These are phyloP conservation scores for Hymenoscyphus scutula DNA, from an alignment of 2,329 filamentous ascomycete genomes.

Conservation along the genomic window DNA sequence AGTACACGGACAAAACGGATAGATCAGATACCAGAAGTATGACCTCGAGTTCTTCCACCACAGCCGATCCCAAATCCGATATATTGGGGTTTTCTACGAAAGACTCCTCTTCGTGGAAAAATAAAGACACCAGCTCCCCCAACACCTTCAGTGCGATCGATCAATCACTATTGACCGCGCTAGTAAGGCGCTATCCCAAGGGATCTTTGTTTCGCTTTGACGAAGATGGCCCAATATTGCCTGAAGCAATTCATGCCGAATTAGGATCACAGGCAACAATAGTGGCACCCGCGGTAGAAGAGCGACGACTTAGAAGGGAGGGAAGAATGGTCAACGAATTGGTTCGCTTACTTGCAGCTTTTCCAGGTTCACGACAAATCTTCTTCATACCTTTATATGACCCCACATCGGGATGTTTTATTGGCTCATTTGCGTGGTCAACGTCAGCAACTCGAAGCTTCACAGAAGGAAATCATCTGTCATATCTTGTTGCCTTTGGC, in stretches of 20 bases:
- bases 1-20: background rate
- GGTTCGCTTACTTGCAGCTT: slow-evolving; percentile 34
- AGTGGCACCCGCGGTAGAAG: slow-evolving; percentile 2
- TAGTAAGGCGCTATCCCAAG: slow-evolving; percentile 30
- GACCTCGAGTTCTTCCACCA: background rate
- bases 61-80: slow-evolving; percentile 23
- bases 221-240: slow-evolving; percentile 22
- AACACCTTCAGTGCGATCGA: slow-evolving; percentile 22
- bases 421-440: slow-evolving; percentile 48
- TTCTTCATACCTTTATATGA: slow-evolving; percentile 49
- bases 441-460: slow-evolving; percentile 39
- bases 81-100: slow-evolving; percentile 31
- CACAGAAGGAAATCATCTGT: slow-evolving; percentile 37
- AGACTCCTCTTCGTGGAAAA: slow-evolving; percentile 22
- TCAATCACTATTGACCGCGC: slow-evolving; percentile 25
- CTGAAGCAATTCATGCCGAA: background rate
- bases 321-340: slow-evolving; percentile 26
- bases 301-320: slow-evolving; percentile 17
- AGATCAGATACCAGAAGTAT: background rate
- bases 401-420: slow-evolving; percentile 44
- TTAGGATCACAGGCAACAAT: slow-evolving; percentile 8
- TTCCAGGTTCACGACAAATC: slow-evolving; percentile 45
- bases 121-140: slow-evolving; percentile 10
- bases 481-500: slow-evolving; percentile 41
- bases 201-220: slow-evolving; percentile 32